Conservation (phyloP, 2,329 filamentous ascomycete species). For the Aspergillus viridinutans region DNA sequence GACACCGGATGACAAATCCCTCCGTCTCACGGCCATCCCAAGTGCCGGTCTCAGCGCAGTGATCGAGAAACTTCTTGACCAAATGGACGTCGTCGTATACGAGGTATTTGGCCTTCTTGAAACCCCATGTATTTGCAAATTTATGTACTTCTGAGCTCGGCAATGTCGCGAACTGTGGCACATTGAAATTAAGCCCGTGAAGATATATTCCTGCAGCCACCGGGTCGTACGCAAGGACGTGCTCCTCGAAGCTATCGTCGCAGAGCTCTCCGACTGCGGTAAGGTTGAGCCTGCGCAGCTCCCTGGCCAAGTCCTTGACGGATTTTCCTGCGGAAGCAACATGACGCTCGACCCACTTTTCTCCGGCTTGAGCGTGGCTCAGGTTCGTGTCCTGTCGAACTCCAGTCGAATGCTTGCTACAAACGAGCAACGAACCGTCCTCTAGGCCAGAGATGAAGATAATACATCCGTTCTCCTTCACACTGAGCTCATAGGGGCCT, state of each 20-base stretch:
- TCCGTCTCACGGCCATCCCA: slow-evolving; percentile 92
- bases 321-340: slow-evolving; percentile 73
- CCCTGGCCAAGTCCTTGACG: slow-evolving; percentile 69
- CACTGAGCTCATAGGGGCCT: slow-evolving; percentile 88
- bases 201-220: slow-evolving; percentile 87
- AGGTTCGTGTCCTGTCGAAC: slow-evolving; percentile 63
- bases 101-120: slow-evolving; percentile 80
- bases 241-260: slow-evolving; percentile 94
- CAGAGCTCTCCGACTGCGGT: slow-evolving; percentile 95
- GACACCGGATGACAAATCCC: slow-evolving; percentile 93
- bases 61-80: slow-evolving; percentile 77
- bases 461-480: slow-evolving; percentile 99
- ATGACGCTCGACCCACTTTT: slow-evolving; percentile 76
- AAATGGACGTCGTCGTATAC: slow-evolving; percentile 68
- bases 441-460: slow-evolving; percentile 93
- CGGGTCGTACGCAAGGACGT: slow-evolving; percentile 82
- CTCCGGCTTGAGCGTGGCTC: slow-evolving; percentile 82
- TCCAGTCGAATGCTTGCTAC: slow-evolving; percentile 97
- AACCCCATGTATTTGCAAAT: slow-evolving; percentile 91
- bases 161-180: slow-evolving; percentile 88
- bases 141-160: slow-evolving; percentile 75
- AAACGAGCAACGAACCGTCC: slow-evolving; percentile 86
- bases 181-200: slow-evolving; percentile 91
- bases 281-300: slow-evolving; percentile 74
- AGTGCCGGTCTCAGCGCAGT: slow-evolving; percentile 79